Conservation (phyloP, 176 grass and related monocot species). For the Eragrostis nindensis region DNA sequence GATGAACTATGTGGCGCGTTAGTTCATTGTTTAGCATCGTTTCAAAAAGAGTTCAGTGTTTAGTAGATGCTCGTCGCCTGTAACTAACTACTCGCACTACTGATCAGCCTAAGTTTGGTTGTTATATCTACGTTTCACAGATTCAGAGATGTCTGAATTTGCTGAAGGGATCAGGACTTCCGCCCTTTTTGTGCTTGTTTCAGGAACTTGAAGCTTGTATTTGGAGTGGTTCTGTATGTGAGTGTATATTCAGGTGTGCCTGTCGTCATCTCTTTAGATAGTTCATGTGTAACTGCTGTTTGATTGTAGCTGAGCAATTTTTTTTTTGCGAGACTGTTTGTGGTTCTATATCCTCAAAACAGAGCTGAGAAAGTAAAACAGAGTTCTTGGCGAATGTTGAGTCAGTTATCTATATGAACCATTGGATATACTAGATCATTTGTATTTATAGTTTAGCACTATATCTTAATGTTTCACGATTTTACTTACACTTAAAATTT, state of each 20-base stretch:
- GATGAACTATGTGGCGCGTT: background rate
- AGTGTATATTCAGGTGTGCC: constrained; percentile 5
- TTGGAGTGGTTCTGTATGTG: background rate
- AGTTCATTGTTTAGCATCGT: background rate
- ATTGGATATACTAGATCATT: too few species aligned
- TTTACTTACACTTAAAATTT: too few species aligned
- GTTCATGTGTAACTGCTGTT: background rate
- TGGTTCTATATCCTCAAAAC: background rate
- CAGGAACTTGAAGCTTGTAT: background rate
- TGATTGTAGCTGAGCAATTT: background rate
- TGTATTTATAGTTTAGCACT: too few species aligned
- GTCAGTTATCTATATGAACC: background rate
- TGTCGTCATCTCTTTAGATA: constrained; percentile 3
- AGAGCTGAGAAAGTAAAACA: background rate
- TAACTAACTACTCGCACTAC: background rate
- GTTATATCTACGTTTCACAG: background rate
- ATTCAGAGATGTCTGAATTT: constrained; percentile 7
- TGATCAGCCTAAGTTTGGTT: background rate
- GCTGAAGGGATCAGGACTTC: background rate
- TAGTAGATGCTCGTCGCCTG: background rate
- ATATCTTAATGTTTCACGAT: too few species aligned
- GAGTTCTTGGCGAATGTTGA: background rate
- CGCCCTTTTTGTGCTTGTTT: background rate
- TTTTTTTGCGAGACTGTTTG: background rate
- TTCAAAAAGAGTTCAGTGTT: too few species aligned